phyloP scores from a whole-genome alignment of 1,139 yeast genomes.

The Candida neerlandica region DNA sequence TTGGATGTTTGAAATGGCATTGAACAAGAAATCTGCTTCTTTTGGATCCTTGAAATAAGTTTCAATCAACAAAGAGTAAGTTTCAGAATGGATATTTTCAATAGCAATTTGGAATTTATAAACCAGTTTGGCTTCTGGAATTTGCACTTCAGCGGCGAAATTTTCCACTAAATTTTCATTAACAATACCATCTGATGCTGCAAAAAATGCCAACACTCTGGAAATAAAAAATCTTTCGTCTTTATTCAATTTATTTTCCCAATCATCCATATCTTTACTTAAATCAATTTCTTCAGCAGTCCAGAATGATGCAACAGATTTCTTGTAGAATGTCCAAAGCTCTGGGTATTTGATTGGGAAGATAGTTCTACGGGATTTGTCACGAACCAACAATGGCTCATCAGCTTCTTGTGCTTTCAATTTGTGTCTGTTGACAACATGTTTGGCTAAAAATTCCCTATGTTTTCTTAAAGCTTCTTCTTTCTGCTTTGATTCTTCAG shows the following conservation, averaged over 20 bases:
- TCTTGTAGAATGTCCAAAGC: conserved; percentile 98
- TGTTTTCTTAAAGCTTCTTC: conserved; percentile 37
- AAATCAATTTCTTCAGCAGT: conserved; percentile 98
- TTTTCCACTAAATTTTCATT: conserved; percentile 96
- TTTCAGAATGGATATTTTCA: conserved; percentile 98
- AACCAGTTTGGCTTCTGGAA: conserved; percentile 97
- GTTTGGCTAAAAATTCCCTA: conserved; percentile 56
- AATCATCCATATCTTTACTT: conserved; percentile 86
- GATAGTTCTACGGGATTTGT: conserved; percentile 86
- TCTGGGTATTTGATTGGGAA: conserved; percentile 98
- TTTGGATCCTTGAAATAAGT: conserved; percentile 93
- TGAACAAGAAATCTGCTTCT: conserved; percentile 85
- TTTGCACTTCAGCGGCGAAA: conserved; percentile 94
- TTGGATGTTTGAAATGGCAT: conserved; percentile 93
- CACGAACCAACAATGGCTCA: conserved; percentile 87
- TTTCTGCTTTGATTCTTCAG: conserved; percentile 21
- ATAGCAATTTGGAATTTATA: conserved; percentile 99
- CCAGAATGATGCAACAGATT: conserved; percentile 99
- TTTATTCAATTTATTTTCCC: conserved; percentile 82
- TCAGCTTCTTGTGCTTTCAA: conserved; percentile 78
- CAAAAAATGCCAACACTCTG: conserved; percentile 94
- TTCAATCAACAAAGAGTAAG: conserved; percentile 94
- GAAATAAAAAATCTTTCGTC: conserved; percentile 91
- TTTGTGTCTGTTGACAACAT: conserved; percentile 68
- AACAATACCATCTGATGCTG: conserved; percentile 97